Evolutionary conservation across 345 rosid species (phyloP), one percentile per base, ranked within the genome.

Genomic region (Moringa oleifera): DNA sequence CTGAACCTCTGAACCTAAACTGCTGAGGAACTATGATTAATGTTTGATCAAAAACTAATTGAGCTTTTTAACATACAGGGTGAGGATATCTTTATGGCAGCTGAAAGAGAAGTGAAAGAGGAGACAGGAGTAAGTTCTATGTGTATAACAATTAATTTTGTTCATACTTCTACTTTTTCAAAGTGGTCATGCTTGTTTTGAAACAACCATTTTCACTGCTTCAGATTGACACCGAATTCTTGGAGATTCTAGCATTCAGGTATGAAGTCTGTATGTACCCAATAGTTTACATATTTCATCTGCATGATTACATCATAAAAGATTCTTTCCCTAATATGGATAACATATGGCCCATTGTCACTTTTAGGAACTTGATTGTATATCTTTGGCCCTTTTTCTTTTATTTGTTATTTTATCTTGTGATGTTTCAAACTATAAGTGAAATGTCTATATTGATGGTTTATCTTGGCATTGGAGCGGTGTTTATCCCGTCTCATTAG

Each of bases 61-160:
- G 17, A 37, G 46, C 47, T 66, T 20, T 51, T 71, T 53, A 24
- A 68, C 52, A 28, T 65, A 4, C 77, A 90, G 95, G 89, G 88
- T 2, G 97, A 90, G 72, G 97, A 85, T 51, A 78, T 90, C 60
- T 77, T 71, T 21, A 61, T 22, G 15, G 91, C 88, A 56, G 88
- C 89, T 36, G 49, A 51, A 28, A 75, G 97, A 75, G 97, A 91
- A 84, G 93, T 86, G 49, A 88, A 86, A 78, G 96, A 91, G 75
- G 93, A 91, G 72, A 90, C 97, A 20, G 88, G 90, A 47, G 95
- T 88, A 74, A 72, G 92, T 68, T 57, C 37, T 62, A 16, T 61
- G 8, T 47, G 47, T 46, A 46, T 56, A 22, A 21, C 28, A 25
- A 28, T 50, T 33, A 51, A 57, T 22, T 25, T 53, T 36, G 31